Evolutionary conservation across 495 filamentous ascomycete genomes (phyloP).

Genomic region (Neurospora sp.): DNA sequence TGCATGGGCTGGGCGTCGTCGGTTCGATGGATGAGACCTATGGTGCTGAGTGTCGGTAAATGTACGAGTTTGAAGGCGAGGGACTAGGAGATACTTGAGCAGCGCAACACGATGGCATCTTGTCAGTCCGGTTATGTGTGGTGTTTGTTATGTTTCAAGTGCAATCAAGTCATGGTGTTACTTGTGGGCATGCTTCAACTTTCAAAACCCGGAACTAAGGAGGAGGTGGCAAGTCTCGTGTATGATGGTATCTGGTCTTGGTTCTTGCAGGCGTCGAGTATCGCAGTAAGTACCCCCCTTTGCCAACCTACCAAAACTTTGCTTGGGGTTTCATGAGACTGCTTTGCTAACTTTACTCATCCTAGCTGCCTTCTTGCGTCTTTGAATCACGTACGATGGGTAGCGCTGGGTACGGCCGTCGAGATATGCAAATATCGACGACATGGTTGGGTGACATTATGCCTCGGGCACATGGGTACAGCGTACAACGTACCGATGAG

Average conservation of each 20-base stretch:
- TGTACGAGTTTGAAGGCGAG: not conserved
- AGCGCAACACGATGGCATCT: no score
- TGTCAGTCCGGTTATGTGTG: no score
- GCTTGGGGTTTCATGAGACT: not conserved
- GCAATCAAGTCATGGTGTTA: no score
- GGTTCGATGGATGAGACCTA: not conserved
- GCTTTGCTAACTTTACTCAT: not conserved
- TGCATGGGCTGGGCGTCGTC: not conserved
- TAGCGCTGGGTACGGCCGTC: not conserved
- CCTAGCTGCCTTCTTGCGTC: not conserved
- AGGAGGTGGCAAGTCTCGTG: no score
- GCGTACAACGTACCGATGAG: not conserved
- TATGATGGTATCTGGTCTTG: no score
- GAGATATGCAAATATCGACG: not conserved
- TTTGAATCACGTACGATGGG: not conserved
- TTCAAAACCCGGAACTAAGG: no score
- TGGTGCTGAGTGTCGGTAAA: not conserved
- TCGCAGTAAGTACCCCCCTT: not conserved
- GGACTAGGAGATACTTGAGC: no score
- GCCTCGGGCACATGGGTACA: no score
- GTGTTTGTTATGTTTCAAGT: no score
- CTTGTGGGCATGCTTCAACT: no score
- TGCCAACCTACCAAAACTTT: not conserved
- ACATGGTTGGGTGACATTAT: no score
- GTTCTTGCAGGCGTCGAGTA: no score